Evolutionary conservation across 2,329 filamentous ascomycete genomes (phyloP).

Genomic region (Myotisia sp.): DNA sequence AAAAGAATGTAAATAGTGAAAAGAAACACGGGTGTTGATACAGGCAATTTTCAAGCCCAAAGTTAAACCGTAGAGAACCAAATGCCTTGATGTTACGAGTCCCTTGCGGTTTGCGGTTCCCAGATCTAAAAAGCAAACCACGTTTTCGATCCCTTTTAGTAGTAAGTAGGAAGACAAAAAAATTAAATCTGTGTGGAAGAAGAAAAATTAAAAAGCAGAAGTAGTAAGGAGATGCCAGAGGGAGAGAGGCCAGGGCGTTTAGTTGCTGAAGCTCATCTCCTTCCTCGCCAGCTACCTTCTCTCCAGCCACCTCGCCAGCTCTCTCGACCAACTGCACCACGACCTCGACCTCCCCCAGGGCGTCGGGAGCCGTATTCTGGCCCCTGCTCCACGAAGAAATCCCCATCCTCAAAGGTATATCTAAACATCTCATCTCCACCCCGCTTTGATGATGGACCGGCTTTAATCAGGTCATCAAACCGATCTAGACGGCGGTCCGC

Average conservation of each 20-base stretch:
- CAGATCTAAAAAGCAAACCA: too few species aligned
- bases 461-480: slow-evolving; percentile 34
- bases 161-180: too few species aligned
- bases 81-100: too few species aligned
- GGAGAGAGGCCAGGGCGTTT: neutral
- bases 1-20: too few species aligned
- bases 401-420: slow-evolving; percentile 57
- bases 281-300: slow-evolving; percentile 13
- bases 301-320: slow-evolving; percentile 10
- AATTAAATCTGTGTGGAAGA: too few species aligned
- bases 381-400: slow-evolving; percentile 55
- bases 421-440: slow-evolving; percentile 47
- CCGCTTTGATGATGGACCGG: slow-evolving; percentile 23
- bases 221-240: neutral
- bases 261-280: slow-evolving; percentile 5
- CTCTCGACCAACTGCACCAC: slow-evolving; percentile 19
- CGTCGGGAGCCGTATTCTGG: slow-evolving; percentile 43
- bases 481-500: slow-evolving; percentile 50
- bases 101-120: too few species aligned
- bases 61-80: too few species aligned
- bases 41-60: too few species aligned
- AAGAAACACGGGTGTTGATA: too few species aligned
- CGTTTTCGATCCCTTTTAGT: too few species aligned
- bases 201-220: neutral
- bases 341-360: slow-evolving; percentile 21